These are phyloP conservation scores for Nepenthes alata DNA, from an alignment of 179 eudicot genomes.

Conservation along the genomic window DNA sequence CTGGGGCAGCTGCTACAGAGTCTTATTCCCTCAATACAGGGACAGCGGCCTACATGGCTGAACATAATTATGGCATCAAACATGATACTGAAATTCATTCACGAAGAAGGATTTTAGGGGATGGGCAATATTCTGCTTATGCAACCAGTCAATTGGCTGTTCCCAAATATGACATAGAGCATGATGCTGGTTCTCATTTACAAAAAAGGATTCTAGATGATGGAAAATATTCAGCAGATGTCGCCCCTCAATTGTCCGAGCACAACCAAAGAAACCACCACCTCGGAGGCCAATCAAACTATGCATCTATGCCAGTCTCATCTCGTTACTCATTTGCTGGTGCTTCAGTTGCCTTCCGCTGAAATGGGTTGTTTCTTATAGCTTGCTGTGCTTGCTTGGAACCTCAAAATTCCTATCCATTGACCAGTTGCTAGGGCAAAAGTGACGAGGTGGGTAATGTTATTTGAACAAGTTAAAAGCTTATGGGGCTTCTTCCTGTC, in stretches of 20 bases:
- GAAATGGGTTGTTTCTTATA: background rate
- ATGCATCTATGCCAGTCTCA: constrained; percentile 31
- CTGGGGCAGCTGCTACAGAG: constrained; percentile 16
- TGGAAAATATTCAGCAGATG: constrained; percentile 19
- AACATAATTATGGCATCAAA: background rate
- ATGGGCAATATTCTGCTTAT: background rate
- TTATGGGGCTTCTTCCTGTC: too few relatives aligned
- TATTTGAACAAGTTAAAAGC: too few relatives aligned
- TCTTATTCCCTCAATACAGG: constrained; percentile 15
- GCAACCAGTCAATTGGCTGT: background rate
- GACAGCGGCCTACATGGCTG: constrained; percentile 16
- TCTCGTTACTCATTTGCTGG: constrained; percentile 54
- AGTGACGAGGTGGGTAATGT: too few relatives aligned
- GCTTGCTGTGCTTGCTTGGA: too few relatives aligned
- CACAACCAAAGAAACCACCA: constrained; percentile 18
- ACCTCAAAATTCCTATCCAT: too few relatives aligned
- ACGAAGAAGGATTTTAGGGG: background rate
- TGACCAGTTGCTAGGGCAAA: too few relatives aligned
- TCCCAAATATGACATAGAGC: background rate
- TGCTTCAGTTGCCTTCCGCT: constrained; percentile 31
- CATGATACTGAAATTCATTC: too few relatives aligned
- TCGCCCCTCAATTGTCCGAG: constrained; percentile 20
- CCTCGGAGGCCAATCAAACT: constrained; percentile 16
- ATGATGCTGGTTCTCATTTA: constrained; percentile 13
- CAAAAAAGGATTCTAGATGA: constrained; percentile 18